Percentiles rank a stretch among this genome's conserved stretches.
These are phyloP conservation scores for Anacardium occidentale DNA, from an alignment of 345 rosid species.

Conservation along the genomic window DNA sequence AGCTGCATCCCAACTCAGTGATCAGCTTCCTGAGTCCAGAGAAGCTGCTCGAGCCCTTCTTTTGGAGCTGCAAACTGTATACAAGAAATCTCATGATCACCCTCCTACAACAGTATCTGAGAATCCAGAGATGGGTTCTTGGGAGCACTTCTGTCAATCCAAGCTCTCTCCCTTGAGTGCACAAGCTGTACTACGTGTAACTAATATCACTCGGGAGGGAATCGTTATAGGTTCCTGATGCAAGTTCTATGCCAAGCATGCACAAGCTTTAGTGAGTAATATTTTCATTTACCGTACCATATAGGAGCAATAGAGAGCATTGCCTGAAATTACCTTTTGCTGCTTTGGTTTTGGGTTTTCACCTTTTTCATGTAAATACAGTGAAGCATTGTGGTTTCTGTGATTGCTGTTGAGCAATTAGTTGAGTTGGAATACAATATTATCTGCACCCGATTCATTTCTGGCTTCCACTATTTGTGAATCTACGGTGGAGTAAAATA, in stretches of 20 bases:
- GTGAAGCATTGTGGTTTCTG: slow-evolving; percentile 25
- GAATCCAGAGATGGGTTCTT: slow-evolving; percentile 49
- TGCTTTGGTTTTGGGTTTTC: slow-evolving; percentile 21
- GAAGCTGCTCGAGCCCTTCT: slow-evolving; percentile 91
- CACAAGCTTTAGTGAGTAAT: slow-evolving; percentile 27
- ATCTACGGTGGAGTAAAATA: neutral
- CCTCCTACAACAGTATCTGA: slow-evolving; percentile 34
- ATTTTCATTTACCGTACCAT: slow-evolving; percentile 19
- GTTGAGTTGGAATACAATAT: slow-evolving; percentile 31
- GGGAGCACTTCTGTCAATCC: slow-evolving; percentile 84
- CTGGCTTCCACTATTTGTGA: slow-evolving; percentile 7
- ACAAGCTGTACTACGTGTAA: slow-evolving; percentile 90
- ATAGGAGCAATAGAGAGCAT: slow-evolving; percentile 30
- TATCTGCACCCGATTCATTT: slow-evolving; percentile 23
- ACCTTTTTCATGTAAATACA: slow-evolving; percentile 42
- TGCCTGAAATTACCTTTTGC: slow-evolving; percentile 16
- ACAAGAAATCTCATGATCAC: slow-evolving; percentile 47
- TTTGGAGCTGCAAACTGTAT: slow-evolving; percentile 70
- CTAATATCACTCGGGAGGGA: slow-evolving; percentile 57
- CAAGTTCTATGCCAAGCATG: slow-evolving; percentile 5
- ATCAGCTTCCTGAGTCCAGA: slow-evolving; percentile 92
- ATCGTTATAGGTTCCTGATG: slow-evolving; percentile 53
- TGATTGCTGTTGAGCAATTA: slow-evolving; percentile 29
- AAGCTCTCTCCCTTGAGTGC: slow-evolving; percentile 80
- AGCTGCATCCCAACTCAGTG: slow-evolving; percentile 88